These are phyloP conservation scores for Tirmania nivea DNA, from an alignment of 495 filamentous ascomycete genomes.

Conservation along the genomic window DNA sequence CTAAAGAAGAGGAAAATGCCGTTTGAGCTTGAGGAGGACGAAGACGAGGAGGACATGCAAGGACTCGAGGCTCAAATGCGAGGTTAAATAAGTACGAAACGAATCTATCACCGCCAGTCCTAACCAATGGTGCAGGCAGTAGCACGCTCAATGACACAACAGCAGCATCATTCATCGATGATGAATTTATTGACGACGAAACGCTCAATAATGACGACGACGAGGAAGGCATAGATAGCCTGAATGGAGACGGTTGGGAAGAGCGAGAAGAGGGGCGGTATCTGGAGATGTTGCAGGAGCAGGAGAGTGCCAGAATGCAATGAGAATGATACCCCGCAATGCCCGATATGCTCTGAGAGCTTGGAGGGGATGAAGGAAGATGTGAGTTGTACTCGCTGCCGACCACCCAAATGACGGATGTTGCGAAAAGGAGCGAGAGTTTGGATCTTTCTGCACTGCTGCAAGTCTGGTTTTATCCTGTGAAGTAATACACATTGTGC, in stretches of 20 bases:
- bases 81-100: neutral
- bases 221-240: conserved; percentile 11
- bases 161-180: neutral
- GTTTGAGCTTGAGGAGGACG: neutral
- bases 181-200: conserved; percentile 22
- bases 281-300: conserved; percentile 37
- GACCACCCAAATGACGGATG: neutral
- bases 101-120: neutral
- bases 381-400: conserved; percentile 18
- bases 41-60: neutral
- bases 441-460: neutral
- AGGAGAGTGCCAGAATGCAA: conserved; percentile 39
- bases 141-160: neutral
- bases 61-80: neutral
- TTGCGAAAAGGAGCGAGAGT: too few species aligned
- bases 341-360: conserved; percentile 53
- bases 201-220: conserved; percentile 13
- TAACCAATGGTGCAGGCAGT: neutral
- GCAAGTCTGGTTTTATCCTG: conserved; percentile 1
- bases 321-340: conserved; percentile 30
- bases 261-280: conserved; percentile 32
- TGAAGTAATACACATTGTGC: conserved; percentile 5
- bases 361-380: conserved; percentile 37
- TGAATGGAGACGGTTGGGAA: conserved; percentile 17
- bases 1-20: neutral